A percentile compares a stretch with the other conserved stretches of the same genome.
These are phyloP conservation scores for Pythium inflatum DNA, from an alignment of 352 stramenopile species.

Conservation along the genomic window DNA sequence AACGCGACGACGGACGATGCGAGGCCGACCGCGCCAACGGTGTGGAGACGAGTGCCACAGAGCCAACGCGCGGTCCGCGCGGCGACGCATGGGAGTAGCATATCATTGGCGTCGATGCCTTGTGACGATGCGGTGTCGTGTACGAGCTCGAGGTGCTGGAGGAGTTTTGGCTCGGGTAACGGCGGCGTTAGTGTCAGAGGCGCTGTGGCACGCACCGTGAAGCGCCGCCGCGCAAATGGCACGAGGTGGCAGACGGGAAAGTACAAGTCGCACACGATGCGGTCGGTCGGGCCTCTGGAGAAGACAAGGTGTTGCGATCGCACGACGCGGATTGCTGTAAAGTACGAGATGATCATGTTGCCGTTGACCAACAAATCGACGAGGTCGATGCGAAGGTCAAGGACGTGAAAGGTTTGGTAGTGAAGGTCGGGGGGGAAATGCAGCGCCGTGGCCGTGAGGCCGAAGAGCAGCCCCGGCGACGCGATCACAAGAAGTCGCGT, in stretches of 20 bases:
- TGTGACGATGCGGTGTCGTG: too few species aligned
- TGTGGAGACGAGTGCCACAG: background rate
- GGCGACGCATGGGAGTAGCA: too few species aligned
- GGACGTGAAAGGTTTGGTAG: constrained; percentile 7
- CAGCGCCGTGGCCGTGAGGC: constrained; percentile 8
- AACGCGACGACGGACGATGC: background rate
- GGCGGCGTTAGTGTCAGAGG: too few species aligned
- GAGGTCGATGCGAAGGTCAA: constrained; percentile 11
- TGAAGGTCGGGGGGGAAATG: constrained; percentile 19
- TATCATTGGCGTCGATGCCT: too few species aligned
- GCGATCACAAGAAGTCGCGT: constrained; percentile 14
- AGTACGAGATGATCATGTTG: too few species aligned
- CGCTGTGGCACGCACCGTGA: too few species aligned
- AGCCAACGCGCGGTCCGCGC: background rate
- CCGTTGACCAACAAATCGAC: constrained; percentile 21
- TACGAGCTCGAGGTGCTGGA: constrained; percentile 6
- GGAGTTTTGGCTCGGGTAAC: too few species aligned
- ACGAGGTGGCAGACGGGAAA: constrained; percentile 21
- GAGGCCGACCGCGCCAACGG: background rate
- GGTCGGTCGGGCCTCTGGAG: too few species aligned
- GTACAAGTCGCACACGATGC: too few species aligned
- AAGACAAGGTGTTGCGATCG: too few species aligned
- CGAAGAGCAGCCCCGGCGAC: constrained; percentile 14
- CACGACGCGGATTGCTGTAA: too few species aligned
- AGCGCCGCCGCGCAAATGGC: background rate